phyloP scores from a whole-genome alignment of 208 protist genomes.

The Polymyxa betae region DNA sequence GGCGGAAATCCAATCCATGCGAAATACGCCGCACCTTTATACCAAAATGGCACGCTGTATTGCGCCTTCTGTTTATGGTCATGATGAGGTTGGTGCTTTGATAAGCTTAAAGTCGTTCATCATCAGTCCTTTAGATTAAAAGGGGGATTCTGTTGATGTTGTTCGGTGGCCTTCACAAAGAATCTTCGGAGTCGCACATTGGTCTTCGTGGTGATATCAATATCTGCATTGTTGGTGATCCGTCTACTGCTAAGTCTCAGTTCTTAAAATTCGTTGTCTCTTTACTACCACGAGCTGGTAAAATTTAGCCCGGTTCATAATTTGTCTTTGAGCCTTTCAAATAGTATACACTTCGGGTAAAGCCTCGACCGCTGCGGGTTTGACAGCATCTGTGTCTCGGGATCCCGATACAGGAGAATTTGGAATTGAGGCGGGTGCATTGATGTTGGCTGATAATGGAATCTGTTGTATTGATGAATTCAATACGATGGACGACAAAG shows the following conservation, averaged over 20 bases:
- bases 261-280: slow-evolving; percentile 94
- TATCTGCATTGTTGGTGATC: slow-evolving; percentile 95
- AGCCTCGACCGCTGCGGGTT: slow-evolving; percentile 68
- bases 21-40: slow-evolving; percentile 60
- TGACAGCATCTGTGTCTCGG: slow-evolving; percentile 92
- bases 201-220: slow-evolving; percentile 93
- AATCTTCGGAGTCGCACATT: slow-evolving; percentile 72
- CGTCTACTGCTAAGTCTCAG: slow-evolving; percentile 97
- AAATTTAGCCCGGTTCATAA: neutral
- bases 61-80: slow-evolving; percentile 90
- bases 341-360: slow-evolving; percentile 66
- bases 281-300: slow-evolving; percentile 85
- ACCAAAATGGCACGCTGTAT: slow-evolving; percentile 55
- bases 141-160: slow-evolving; percentile 96
- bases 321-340: neutral
- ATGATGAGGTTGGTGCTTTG: slow-evolving; percentile 89
- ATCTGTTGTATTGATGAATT: slow-evolving; percentile 99
- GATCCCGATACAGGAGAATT: slow-evolving; percentile 97
- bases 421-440: slow-evolving; percentile 98
- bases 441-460: slow-evolving; percentile 99
- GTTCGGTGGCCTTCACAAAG: slow-evolving; percentile 97
- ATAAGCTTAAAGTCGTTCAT: neutral
- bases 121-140: slow-evolving; percentile 87
- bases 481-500: slow-evolving; percentile 98
- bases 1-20: slow-evolving; percentile 64